A percentile compares a stretch with the other conserved stretches of the same genome.
Evolutionary conservation across 2,329 filamentous ascomycete species (phyloP).

Genomic region (Fusarium redolens): DNA sequence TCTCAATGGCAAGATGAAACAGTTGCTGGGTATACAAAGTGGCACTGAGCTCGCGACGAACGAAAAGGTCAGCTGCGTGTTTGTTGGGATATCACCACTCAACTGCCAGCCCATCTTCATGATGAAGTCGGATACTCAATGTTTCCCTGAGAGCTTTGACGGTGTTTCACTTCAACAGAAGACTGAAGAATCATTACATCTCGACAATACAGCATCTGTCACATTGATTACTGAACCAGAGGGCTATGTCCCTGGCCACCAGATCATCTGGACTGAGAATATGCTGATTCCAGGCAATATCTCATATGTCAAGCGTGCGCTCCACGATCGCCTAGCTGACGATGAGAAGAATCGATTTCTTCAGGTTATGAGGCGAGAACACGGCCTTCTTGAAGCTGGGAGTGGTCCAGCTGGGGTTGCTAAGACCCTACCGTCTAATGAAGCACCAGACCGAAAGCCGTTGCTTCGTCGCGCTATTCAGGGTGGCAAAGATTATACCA

Average conservation of each 20-base stretch:
- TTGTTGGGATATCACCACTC: background rate
- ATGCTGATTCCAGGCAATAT: slow-evolving; percentile 4
- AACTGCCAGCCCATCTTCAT: background rate
- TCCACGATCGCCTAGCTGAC: fast-evolving
- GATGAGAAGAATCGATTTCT: background rate
- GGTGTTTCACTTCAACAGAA: fast-evolving
- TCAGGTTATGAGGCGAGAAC: background rate
- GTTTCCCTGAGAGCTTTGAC: background rate
- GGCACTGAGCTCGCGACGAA: background rate
- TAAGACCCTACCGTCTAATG: background rate
- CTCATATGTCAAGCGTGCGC: background rate
- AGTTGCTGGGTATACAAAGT: fast-evolving
- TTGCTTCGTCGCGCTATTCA: background rate
- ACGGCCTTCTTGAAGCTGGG: background rate
- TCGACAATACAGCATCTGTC: background rate
- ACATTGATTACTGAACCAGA: background rate
- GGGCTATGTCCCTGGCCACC: background rate
- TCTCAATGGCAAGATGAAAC: fast-evolving
- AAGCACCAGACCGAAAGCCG: background rate
- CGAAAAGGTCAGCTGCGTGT: fast-evolving
- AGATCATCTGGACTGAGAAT: background rate
- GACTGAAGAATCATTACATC: fast-evolving
- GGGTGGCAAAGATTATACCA: fast-evolving
- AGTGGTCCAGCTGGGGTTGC: background rate
- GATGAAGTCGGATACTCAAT: background rate